phyloP scores from a whole-genome alignment of 2,329 filamentous ascomycete genomes.

The Aspergillus transmontanensis region DNA sequence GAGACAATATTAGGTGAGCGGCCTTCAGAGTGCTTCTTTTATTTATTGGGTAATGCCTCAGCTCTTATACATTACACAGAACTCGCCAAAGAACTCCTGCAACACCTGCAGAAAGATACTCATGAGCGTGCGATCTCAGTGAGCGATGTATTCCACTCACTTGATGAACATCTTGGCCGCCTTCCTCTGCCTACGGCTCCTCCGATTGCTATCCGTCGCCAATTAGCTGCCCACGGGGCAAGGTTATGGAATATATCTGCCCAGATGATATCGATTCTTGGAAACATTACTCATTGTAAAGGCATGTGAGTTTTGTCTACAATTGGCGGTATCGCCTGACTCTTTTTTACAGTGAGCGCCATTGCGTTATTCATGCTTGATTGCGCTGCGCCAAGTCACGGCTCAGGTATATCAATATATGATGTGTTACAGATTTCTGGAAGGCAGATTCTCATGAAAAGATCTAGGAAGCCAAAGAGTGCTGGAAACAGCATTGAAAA shows the following conservation, averaged over 20 bases:
- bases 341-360: conserved; percentile 44
- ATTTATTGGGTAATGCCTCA: neutral
- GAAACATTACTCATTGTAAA: conserved; percentile 19
- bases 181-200: conserved; percentile 14
- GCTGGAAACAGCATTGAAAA: conserved; percentile 68
- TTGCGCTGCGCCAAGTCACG: conserved; percentile 42
- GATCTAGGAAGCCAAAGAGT: conserved; percentile 55
- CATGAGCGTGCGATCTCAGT: conserved; percentile 1
- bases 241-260: conserved; percentile 43
- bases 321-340: conserved; percentile 1
- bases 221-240: conserved; percentile 36
- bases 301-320: conserved; percentile 13
- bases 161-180: conserved; percentile 22
- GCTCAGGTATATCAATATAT: conserved; percentile 13
- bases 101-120: conserved; percentile 4
- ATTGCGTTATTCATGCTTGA: conserved; percentile 72
- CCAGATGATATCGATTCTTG: conserved; percentile 19
- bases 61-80: conserved; percentile 15
- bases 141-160: conserved; percentile 4
- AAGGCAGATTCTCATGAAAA: neutral
- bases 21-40: neutral
- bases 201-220: conserved; percentile 14
- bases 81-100: conserved; percentile 25
- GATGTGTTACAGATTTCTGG: too few relatives aligned
- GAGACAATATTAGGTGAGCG: conserved; percentile 16